Percentiles rank a stretch among this genome's conserved stretches.
These are phyloP conservation scores for Globisporangium ultimum DNA, from an alignment of 352 stramenopile species.

Conservation along the genomic window DNA sequence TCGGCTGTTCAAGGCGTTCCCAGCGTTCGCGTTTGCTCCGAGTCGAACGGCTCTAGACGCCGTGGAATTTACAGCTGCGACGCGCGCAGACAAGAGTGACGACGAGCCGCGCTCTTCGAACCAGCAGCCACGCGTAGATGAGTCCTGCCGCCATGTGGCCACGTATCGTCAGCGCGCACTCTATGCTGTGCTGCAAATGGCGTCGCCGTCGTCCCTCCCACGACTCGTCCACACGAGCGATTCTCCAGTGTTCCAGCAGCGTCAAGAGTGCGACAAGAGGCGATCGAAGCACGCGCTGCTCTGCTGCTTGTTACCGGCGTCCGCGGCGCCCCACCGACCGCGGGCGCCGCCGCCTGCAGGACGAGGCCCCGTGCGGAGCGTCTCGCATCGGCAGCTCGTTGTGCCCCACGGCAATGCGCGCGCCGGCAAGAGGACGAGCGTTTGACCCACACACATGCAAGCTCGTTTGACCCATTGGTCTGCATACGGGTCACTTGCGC, in stretches of 20 bases:
- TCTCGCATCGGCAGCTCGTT: not conserved
- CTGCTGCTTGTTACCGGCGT: slow-evolving; percentile 28
- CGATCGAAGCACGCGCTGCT: slow-evolving; percentile 9
- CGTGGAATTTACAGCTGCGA: too few relatives aligned
- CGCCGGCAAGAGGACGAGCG: too few relatives aligned
- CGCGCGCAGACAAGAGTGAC: too few relatives aligned
- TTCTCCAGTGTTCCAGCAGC: not conserved
- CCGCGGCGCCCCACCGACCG: too few relatives aligned
- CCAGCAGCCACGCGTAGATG: too few relatives aligned
- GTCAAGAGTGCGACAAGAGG: not conserved
- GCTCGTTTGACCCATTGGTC: too few relatives aligned
- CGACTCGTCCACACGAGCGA: not conserved
- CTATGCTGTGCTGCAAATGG: not conserved
- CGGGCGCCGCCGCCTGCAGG: not conserved
- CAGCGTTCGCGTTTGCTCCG: slow-evolving; percentile 5
- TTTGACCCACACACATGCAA: too few relatives aligned
- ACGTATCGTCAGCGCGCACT: not conserved
- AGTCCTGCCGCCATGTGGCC: too few relatives aligned
- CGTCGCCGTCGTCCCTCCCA: too few relatives aligned
- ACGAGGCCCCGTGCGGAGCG: not conserved
- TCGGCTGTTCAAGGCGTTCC: not conserved
- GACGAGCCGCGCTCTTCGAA: too few relatives aligned
- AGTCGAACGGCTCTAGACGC: not conserved
- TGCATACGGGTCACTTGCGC: too few relatives aligned
- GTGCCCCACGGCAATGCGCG: too few relatives aligned